Evolutionary conservation across 805 yeast species (phyloP).

Genomic region (Blastobotrys robertii): DNA sequence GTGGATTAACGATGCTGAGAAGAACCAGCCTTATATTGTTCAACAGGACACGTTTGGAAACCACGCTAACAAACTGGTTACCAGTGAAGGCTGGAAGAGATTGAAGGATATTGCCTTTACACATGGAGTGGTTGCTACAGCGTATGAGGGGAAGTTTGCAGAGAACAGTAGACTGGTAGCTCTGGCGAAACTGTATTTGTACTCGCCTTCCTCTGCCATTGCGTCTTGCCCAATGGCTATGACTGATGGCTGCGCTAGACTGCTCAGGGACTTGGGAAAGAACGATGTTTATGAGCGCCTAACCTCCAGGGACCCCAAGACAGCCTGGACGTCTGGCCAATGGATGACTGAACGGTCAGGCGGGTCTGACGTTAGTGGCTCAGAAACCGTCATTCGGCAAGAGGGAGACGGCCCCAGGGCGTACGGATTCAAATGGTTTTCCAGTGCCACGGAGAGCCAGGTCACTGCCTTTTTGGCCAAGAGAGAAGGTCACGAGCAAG

Average conservation of each 20-base stretch:
- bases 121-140: slow-evolving; percentile 21
- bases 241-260: slow-evolving; percentile 27
- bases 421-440: slow-evolving; percentile 26
- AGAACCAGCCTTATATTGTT: slow-evolving; percentile 20
- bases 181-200: slow-evolving; percentile 20
- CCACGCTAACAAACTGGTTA: slow-evolving; percentile 17
- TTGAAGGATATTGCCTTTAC: slow-evolving; percentile 16
- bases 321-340: slow-evolving; percentile 27
- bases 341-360: slow-evolving; percentile 29
- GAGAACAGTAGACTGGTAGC: slow-evolving; percentile 19
- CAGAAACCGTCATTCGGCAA: slow-evolving; percentile 16
- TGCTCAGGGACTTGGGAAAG: slow-evolving; percentile 15
- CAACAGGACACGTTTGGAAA: slow-evolving; percentile 25
- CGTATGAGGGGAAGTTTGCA: slow-evolving; percentile 20
- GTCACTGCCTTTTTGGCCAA: slow-evolving; percentile 24
- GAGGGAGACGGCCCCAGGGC: slow-evolving; percentile 8
- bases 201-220: slow-evolving; percentile 24
- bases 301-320: slow-evolving; percentile 20
- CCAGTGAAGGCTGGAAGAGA: slow-evolving; percentile 24
- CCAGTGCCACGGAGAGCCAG: slow-evolving; percentile 25
- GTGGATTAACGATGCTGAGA: slow-evolving; percentile 24
- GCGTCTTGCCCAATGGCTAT: slow-evolving; percentile 26
- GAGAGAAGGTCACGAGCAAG: slow-evolving; percentile 9
- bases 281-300: slow-evolving; percentile 15
- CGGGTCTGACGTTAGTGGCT: slow-evolving; percentile 24